Evolutionary conservation across 768 basidiomycete species (phyloP), one percentile per base, ranked within the genome.

Genomic region (Naganishia vishniacii): DNA sequence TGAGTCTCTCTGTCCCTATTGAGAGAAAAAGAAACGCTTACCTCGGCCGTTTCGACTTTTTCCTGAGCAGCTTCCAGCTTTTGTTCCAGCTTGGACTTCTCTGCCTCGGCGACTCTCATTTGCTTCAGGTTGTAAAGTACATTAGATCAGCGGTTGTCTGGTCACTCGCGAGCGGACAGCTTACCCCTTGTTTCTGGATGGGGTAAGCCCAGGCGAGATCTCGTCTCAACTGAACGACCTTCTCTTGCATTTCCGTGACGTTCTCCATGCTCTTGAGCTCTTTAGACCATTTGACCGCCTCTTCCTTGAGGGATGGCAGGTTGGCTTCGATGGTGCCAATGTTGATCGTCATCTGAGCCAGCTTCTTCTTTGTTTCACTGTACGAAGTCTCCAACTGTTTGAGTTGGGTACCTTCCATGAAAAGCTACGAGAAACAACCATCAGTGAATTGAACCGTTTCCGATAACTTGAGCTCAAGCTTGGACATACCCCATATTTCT

Each of bases 201-300:
- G 94, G 88, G 70, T 88, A 87, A 15, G 90, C 83, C 92, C 93
- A 95, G 3, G 90, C 91, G 20, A 89, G 77, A 75, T 92, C 88
- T 67, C 83, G 84, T 80, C 87, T 87, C 56, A 90, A 78, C 34
- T 86, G 84, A 4, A 81, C 80, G 67, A 85, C 81, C 1, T 81
- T 80, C 5, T 79, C 77, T 61, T 83, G 81, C 41, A 95, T 81
- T 66, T 91, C 90, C 0, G 91, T 89, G 7, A 97, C 75, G 47
- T 84, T 83, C 65, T 89, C 85, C 59, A 83, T 82, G 80, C 92
- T 91, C 71, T 84, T 83, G 20, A 42, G 15, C n/a, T 32, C 32
- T 29, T 62, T 51, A 12, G 40, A 40, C 65, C 65, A 66, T 23
- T 56, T 61, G 7, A 61, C 58, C 7, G 20, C 20, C 9, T 61